Evolutionary conservation across 2,329 filamentous ascomycete species (phyloP).

Genomic region (Aspergillus clavatus): DNA sequence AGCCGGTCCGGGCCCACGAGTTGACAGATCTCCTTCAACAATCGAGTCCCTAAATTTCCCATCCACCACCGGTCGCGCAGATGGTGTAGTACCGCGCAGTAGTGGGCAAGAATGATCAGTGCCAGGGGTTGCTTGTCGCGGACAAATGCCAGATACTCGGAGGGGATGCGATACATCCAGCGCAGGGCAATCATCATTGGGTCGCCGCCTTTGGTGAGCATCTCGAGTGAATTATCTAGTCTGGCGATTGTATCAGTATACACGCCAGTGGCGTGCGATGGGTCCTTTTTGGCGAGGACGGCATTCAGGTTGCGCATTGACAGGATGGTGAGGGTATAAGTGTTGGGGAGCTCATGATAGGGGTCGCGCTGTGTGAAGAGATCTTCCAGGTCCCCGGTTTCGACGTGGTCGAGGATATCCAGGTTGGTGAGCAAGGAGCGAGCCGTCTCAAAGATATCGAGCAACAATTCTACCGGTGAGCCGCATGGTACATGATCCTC

Average conservation of each 20-base stretch:
- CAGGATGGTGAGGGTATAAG: slow-evolving; percentile 6
- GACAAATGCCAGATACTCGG: slow-evolving; percentile 3
- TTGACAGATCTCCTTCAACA: slow-evolving; percentile 4
- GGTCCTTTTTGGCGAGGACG: background rate
- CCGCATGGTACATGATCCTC: background rate
- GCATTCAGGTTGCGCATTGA: slow-evolving; percentile 5
- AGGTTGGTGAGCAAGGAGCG: background rate
- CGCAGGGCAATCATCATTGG: slow-evolving; percentile 4
- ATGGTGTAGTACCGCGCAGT: slow-evolving; percentile 10
- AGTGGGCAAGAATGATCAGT: slow-evolving; percentile 9
- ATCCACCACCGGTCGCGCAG: slow-evolving; percentile 12
- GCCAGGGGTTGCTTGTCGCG: slow-evolving; percentile 3
- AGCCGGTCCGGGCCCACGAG: background rate
- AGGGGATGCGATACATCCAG: slow-evolving; percentile 6
- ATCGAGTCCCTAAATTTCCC: slow-evolving; percentile 2
- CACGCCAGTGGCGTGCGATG: background rate
- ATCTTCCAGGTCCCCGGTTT: background rate
- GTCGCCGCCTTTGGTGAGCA: slow-evolving; percentile 7
- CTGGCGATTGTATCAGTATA: slow-evolving; percentile 5
- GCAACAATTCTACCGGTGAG: background rate
- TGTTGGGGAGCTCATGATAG: background rate
- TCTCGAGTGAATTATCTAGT: slow-evolving; percentile 4
- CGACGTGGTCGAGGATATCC: background rate
- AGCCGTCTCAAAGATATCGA: background rate
- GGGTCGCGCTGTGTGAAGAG: background rate